Base-by-base conservation (phyloP, 495 filamentous ascomycete genomes). In the Penicillium subrubescens region DNA sequence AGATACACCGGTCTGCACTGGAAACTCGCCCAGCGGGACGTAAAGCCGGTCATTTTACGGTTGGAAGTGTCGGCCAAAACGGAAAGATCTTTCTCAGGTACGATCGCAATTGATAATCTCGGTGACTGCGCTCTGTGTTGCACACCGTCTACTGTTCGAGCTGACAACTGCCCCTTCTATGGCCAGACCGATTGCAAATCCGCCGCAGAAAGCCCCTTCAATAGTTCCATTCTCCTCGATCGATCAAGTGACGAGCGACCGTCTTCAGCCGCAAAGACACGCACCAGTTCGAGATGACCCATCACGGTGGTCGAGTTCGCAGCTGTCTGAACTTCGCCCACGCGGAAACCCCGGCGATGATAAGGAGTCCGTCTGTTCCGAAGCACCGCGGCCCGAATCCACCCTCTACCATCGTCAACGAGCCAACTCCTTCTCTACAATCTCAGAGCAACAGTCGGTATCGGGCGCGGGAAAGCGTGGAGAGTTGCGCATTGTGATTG, bases 51-150 rank as follows among this genome's bases (percentile, higher is more conserved):
- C 90, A 95, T 71, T 98, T 97, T 76, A 92, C 92, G 11, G 94
- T 97, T 60, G 93, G 91, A 27, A 97, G 96, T 79, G 90, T 98
- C 61, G 94, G 93, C 52, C 91, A 93, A 72, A 94, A 95, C 80
- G 94, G 94, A 39, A 89, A 90, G 76, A 93, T 98, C 75, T 98
- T 95, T 75, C 79, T 98, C 62, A 92, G 94, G 94, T 97, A 90
- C 73, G 86, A 73, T 68, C 61, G 17, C 27, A 39, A 52, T 63
- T 34, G 63, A 58, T 51, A 53, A 64, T 65, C 21, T 62, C 73
- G 25, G 66, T 58, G 46, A 55, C 29, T 25, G 57, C 67, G 14
- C 64, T 59, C 39, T 66, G 57, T 65, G 71, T 73, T 31, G 62
- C 59, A 65, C 62, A 61, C 58, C 29, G 31, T 41, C 50, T 59